phyloP scores from a whole-genome alignment of 2,329 filamentous ascomycete genomes.

The Cordyceps farinosa region DNA sequence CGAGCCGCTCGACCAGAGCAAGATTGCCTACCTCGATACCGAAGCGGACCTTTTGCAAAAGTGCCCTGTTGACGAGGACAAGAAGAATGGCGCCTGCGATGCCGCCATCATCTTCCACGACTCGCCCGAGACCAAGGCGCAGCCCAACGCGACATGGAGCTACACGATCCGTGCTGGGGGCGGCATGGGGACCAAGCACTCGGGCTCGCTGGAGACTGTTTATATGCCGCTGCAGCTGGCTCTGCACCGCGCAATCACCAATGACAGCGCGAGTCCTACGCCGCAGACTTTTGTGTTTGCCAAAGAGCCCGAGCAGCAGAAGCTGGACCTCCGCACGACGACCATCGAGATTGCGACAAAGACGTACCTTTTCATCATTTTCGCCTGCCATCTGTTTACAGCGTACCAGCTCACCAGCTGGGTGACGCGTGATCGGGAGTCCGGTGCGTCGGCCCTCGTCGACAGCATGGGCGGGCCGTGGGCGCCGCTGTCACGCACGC shows the following conservation, averaged over 20 bases:
- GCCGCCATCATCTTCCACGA: conserved; percentile 29
- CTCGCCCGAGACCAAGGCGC: conserved; percentile 24
- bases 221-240: conserved; percentile 32
- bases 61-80: conserved; percentile 24
- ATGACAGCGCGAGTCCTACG: conserved; percentile 9
- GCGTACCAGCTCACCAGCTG: conserved; percentile 14
- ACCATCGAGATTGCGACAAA: conserved; percentile 3
- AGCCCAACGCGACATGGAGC: conserved; percentile 26
- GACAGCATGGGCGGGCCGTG: conserved; percentile 43
- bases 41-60: conserved; percentile 19
- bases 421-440: conserved; percentile 29
- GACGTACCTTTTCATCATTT: conserved; percentile 18
- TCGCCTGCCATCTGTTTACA: neutral
- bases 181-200: conserved; percentile 37
- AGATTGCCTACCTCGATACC: conserved; percentile 21
- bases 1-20: conserved; percentile 19
- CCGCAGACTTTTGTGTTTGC: conserved; percentile 20
- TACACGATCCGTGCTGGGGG: conserved; percentile 29
- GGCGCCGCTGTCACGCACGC: conserved; percentile 23
- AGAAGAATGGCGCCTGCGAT: conserved; percentile 26
- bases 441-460: conserved; percentile 30
- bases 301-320: neutral
- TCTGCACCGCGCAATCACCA: conserved; percentile 30
- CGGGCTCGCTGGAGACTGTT: conserved; percentile 40
- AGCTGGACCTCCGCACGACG: conserved; percentile 9